phyloP scores from a whole-genome alignment of 179 eudicot genomes.

The Carnegiea gigantea region DNA sequence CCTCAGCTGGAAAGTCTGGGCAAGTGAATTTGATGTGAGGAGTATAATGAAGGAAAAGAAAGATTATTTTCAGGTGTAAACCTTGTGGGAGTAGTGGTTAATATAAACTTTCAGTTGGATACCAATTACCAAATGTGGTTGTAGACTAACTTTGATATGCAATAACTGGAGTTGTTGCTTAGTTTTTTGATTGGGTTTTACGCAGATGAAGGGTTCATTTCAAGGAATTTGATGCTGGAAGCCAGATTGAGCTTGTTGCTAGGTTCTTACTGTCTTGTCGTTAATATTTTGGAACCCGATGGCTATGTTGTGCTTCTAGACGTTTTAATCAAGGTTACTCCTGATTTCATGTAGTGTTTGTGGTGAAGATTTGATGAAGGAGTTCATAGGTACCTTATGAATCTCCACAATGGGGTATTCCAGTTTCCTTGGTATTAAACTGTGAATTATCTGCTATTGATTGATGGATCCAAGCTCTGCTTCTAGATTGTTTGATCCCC shows the following conservation, averaged over 20 bases:
- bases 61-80: not conserved
- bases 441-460: not conserved
- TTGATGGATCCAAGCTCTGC: not conserved
- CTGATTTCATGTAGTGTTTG: not conserved
- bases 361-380: not conserved
- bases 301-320: not conserved
- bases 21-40: too few species aligned
- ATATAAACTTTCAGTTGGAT: too few species aligned
- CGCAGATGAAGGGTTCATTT: not conserved
- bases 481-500: not conserved
- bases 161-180: not conserved
- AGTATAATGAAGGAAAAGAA: not conserved
- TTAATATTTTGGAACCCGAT: not conserved
- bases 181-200: not conserved
- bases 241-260: not conserved
- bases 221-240: not conserved
- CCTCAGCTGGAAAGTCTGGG: too few species aligned
- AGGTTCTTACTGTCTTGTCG: too few species aligned
- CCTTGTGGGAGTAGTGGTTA: not conserved
- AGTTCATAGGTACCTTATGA: not conserved
- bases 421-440: not conserved
- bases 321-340: not conserved
- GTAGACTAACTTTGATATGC: not conserved
- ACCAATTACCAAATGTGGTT: too few species aligned
- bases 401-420: not conserved